A percentile compares a stretch with the other conserved stretches of the same genome.
Conservation (phyloP, 306 rosid genomes). For the Cyamopsis tetragonoloba region DNA sequence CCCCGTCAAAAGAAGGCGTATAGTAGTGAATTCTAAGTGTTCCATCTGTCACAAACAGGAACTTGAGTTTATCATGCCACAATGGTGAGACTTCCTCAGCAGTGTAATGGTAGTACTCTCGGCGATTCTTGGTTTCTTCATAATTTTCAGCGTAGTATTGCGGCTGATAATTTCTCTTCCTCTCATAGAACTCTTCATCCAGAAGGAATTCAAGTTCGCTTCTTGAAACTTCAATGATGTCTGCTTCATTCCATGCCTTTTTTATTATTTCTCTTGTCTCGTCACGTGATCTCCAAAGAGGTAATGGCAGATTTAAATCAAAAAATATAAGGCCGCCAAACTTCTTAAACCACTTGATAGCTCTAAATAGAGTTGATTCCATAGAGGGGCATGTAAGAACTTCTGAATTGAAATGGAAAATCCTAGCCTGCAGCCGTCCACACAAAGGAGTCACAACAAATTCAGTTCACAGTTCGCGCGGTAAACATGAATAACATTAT, state of each 20-base stretch:
- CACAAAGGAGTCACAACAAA: slow-evolving; percentile 8
- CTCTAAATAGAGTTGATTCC: slow-evolving; percentile 36
- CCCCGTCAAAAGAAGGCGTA: slow-evolving; percentile 67
- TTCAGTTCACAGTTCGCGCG: neutral
- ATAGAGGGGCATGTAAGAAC: slow-evolving; percentile 31
- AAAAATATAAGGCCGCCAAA: slow-evolving; percentile 54
- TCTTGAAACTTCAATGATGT: slow-evolving; percentile 76
- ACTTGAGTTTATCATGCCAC: slow-evolving; percentile 74
- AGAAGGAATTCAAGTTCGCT: slow-evolving; percentile 85
- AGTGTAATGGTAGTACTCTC: slow-evolving; percentile 75
- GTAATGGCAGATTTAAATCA: slow-evolving; percentile 70
- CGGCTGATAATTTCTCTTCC: slow-evolving; percentile 68
- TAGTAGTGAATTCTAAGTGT: slow-evolving; percentile 81
- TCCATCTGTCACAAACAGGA: slow-evolving; percentile 80
- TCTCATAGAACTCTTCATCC: slow-evolving; percentile 66
- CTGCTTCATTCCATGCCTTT: slow-evolving; percentile 76
- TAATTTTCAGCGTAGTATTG: slow-evolving; percentile 69
- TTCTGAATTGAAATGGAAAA: slow-evolving; percentile 63
- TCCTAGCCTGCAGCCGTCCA: slow-evolving; percentile 41
- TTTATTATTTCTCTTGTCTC: slow-evolving; percentile 62
- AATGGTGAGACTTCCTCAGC: slow-evolving; percentile 68
- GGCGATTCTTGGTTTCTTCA: slow-evolving; percentile 67
- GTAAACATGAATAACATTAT: no score
- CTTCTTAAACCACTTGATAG: slow-evolving; percentile 40
- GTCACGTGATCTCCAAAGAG: slow-evolving; percentile 74